These are phyloP conservation scores for Pterocarpus macrocarpus DNA, from an alignment of 306 rosid species.

Conservation along the genomic window DNA sequence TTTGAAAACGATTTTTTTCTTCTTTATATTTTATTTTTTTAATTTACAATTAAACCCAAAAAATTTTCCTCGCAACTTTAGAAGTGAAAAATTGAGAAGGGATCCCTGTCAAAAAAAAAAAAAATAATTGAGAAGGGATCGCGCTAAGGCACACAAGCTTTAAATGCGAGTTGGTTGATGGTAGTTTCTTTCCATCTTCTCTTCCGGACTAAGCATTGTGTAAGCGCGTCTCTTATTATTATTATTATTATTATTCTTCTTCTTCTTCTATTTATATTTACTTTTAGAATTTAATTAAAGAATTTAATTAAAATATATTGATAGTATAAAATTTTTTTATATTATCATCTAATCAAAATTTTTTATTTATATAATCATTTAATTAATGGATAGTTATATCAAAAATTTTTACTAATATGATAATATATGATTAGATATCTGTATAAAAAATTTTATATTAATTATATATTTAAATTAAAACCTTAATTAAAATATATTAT, in stretches of 20 bases:
- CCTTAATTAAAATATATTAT: too few relatives aligned
- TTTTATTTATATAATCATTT: too few relatives aligned
- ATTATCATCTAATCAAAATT: too few relatives aligned
- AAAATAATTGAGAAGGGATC: conserved; percentile 31
- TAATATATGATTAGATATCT: too few relatives aligned
- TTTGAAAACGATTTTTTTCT: conserved; percentile 24
- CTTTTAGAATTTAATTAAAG: too few relatives aligned
- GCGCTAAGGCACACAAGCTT: conserved; percentile 58
- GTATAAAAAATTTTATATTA: too few relatives aligned
- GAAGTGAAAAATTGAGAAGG: background rate
- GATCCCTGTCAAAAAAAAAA: background rate
- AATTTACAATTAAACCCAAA: conserved; percentile 14
- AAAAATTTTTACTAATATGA: too few relatives aligned
- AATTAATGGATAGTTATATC: too few relatives aligned
- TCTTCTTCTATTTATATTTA: background rate
- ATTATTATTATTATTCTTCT: background rate
- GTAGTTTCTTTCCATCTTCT: conserved; percentile 53
- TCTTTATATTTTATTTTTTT: background rate
- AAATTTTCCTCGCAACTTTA: conserved; percentile 3
- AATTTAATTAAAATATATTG: too few relatives aligned
- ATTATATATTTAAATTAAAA: too few relatives aligned
- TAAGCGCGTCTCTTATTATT: conserved; percentile 35
- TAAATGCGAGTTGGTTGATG: conserved; percentile 93
- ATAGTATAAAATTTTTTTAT: too few relatives aligned
- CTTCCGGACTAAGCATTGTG: conserved; percentile 64